Percentiles rank a stretch among this genome's conserved stretches.
Evolutionary conservation across 305 asterid species (phyloP).

Genomic region (Rubia balearica): DNA sequence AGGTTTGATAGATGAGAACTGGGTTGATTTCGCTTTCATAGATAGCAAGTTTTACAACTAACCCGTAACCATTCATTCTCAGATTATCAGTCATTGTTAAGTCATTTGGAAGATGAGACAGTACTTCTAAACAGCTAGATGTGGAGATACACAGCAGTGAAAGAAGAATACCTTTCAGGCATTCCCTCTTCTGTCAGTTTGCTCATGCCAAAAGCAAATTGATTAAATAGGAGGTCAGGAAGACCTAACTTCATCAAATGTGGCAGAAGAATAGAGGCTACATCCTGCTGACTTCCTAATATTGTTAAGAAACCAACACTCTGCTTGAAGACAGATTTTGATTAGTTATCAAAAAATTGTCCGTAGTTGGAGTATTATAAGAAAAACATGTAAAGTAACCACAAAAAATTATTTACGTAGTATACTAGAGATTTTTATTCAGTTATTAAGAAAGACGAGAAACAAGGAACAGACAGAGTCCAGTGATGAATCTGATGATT

Average conservation of each 20-base stretch:
- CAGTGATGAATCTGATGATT: background rate
- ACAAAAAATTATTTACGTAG: background rate
- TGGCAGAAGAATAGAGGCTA: conserved; percentile 51
- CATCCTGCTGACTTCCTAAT: conserved; percentile 56
- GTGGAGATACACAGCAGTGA: conserved; percentile 11
- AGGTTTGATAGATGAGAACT: background rate
- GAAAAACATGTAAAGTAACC: background rate
- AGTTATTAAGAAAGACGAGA: background rate
- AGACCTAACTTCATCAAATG: conserved; percentile 57
- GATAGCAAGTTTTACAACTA: background rate
- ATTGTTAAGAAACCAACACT: conserved; percentile 67
- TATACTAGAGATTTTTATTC: background rate
- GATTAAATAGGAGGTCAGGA: conserved; percentile 55
- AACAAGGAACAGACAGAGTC: background rate
- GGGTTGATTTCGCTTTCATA: too few relatives aligned
- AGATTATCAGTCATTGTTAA: background rate
- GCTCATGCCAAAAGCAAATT: conserved; percentile 66
- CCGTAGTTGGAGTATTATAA: background rate
- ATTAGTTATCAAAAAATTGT: conserved; percentile 20
- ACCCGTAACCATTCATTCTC: background rate
- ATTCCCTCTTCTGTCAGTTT: conserved; percentile 52
- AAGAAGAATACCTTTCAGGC: conserved; percentile 60
- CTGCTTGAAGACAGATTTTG: conserved; percentile 35
- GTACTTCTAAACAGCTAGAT: conserved; percentile 2
- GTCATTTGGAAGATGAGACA: background rate